Percentiles rank a stretch among this genome's conserved stretches.
phyloP scores from a whole-genome alignment of 2,329 filamentous ascomycete genomes.

The Penicillium sp. region DNA sequence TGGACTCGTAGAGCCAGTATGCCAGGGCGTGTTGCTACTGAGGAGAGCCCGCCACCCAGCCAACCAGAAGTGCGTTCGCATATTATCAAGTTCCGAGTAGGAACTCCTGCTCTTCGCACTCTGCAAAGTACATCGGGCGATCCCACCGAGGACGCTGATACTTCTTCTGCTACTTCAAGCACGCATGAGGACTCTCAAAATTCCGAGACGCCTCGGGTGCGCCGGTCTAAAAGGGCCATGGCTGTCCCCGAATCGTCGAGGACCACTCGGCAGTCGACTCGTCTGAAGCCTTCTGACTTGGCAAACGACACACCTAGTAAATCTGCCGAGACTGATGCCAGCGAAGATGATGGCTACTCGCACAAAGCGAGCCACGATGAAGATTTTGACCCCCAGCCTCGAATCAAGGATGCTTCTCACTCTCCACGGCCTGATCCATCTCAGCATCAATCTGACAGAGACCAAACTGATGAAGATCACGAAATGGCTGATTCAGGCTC shows the following conservation, averaged over 20 bases:
- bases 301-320: constrained; percentile 17
- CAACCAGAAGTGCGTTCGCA: constrained; percentile 9
- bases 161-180: constrained; percentile 4
- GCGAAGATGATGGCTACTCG: constrained; percentile 10
- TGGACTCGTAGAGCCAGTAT: constrained; percentile 13
- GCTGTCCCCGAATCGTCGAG: constrained; percentile 31
- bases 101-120: constrained; percentile 1
- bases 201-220: constrained; percentile 31
- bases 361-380: constrained; percentile 9
- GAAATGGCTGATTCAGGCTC: neutral
- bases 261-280: constrained; percentile 35
- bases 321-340: constrained; percentile 7
- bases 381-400: constrained; percentile 7
- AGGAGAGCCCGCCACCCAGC: constrained; percentile 4
- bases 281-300: constrained; percentile 26
- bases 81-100: constrained; percentile 13
- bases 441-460: constrained; percentile 1
- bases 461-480: constrained; percentile 1
- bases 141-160: constrained; percentile 13
- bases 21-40: constrained; percentile 1
- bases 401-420: constrained; percentile 13
- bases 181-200: constrained; percentile 7
- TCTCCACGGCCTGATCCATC: constrained; percentile 5
- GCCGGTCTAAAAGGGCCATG: constrained; percentile 30
- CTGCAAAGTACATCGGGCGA: neutral